Evolutionary conservation across 371 early-diverging fungal genomes (phyloP).

Genomic region (Gilbertella persicaria): DNA sequence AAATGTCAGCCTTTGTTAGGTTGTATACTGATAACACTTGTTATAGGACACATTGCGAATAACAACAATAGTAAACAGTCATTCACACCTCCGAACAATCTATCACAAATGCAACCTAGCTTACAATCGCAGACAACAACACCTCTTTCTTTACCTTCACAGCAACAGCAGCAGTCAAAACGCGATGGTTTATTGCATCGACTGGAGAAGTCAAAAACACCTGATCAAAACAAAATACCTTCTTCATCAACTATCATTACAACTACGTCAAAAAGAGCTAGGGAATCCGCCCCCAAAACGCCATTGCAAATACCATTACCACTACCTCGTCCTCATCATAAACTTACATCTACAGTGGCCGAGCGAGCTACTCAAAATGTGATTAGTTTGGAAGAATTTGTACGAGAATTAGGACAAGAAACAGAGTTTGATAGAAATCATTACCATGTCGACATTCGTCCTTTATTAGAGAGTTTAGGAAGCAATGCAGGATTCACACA

Average conservation of each 20-base stretch:
- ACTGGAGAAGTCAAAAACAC: too few species aligned
- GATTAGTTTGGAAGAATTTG: conserved; percentile 36
- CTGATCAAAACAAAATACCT: too few species aligned
- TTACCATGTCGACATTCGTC: conserved; percentile 40
- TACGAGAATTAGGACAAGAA: conserved; percentile 35
- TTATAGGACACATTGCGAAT: too few species aligned
- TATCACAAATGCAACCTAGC: conserved; percentile 3
- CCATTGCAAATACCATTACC: neutral
- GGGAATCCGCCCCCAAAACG: too few species aligned
- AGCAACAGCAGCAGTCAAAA: conserved; percentile 7
- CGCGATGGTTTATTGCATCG: too few species aligned
- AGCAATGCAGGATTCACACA: conserved; percentile 41
- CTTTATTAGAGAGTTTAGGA: conserved; percentile 32
- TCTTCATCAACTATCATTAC: too few species aligned
- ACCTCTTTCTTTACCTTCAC: conserved; percentile 10
- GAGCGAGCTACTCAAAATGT: conserved; percentile 13
- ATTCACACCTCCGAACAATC: neutral
- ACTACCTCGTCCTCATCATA: neutral
- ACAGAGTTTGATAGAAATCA: conserved; percentile 44
- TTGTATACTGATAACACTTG: too few species aligned
- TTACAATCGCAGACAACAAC: conserved; percentile 6
- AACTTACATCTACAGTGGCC: neutral
- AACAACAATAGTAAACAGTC: neutral
- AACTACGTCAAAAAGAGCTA: too few species aligned
- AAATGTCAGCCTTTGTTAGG: too few species aligned